phyloP scores from a whole-genome alignment of 2,329 filamentous ascomycete species.

The Fusarium vanettenii region DNA sequence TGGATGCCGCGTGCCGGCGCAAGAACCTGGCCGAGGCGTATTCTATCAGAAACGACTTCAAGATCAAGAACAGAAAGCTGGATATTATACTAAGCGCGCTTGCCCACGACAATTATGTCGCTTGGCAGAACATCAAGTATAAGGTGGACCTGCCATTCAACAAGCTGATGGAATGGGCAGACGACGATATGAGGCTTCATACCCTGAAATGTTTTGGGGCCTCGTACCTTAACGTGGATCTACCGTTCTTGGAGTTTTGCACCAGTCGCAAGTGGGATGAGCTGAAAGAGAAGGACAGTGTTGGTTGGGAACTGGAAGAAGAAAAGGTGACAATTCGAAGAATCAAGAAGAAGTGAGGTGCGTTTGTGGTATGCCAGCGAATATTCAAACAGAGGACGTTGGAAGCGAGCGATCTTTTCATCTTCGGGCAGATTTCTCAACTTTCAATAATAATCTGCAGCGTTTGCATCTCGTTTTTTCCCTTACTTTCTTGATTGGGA shows the following conservation, averaged over 20 bases:
- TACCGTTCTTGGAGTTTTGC: conserved; percentile 74
- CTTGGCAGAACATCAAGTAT: conserved; percentile 78
- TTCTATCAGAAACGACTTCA: conserved; percentile 70
- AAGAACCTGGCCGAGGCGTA: conserved; percentile 80
- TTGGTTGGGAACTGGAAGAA: conserved; percentile 86
- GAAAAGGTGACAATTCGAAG: conserved; percentile 80
- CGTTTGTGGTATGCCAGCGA: conserved; percentile 7
- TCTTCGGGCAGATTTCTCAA: not conserved
- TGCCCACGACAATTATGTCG: conserved; percentile 83
- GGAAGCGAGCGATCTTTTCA: conserved; percentile 10
- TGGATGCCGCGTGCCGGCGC: conserved; percentile 90
- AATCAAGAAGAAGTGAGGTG: conserved; percentile 54
- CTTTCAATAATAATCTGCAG: conserved; percentile 2
- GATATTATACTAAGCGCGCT: conserved; percentile 76
- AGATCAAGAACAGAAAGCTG: conserved; percentile 74
- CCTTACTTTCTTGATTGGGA: not conserved
- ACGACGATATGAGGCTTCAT: conserved; percentile 77
- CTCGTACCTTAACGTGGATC: conserved; percentile 80
- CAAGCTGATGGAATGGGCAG: conserved; percentile 84
- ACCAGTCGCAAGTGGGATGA: conserved; percentile 78
- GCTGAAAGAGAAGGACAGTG: conserved; percentile 73
- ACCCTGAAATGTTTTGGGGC: conserved; percentile 88
- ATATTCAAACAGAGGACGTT: conserved; percentile 13
- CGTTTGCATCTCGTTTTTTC: not conserved
- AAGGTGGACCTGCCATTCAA: conserved; percentile 84